Base-by-base conservation (phyloP, 768 basidiomycete genomes). In the Hypholoma fasciculare region DNA sequence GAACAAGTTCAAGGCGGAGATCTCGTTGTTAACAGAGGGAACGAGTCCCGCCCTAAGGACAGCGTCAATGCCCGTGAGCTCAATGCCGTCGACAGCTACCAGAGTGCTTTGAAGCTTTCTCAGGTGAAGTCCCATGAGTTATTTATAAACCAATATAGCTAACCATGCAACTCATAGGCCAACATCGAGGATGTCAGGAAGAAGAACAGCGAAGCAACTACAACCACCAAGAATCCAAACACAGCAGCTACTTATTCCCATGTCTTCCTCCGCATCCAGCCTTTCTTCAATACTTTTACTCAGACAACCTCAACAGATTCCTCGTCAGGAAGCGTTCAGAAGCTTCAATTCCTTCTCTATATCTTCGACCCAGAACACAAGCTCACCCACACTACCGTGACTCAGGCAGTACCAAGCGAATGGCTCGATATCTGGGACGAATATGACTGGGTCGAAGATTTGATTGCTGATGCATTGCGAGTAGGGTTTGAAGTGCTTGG, bases 401-500 rank as follows among this genome's bases (percentile, higher is more conserved):
- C 93, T 5, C 97, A 98, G 70, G 80, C 85, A 5, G 79, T 96
- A 19, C 94, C 96, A 0, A 78, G 76, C n/a, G 76, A 81, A 50
- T 99, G 97, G 97, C 71, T 98, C 55, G 85, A 86, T 4, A 76
- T 94, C 44, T 96, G 94, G 88, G 96, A 97, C 67, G 81, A 88
- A 62, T 90, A 94, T 69, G 89, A 92, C 44, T 96, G 97, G 97
- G 95, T 98, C 12, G 97, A 99, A 72, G 96, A 99, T 67, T 71
- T 90, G 39, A 83, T 98, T 60, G 96, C 95, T 4, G 96, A 98
- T 66, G 83, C 86, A 0, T 74, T 99, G 57, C 78, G 92, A 56
- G 78, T 93, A 13, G 92, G 89, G 7, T 85, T 96, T 27, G 96
- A 98, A 74, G 85, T 95, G 16, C 76, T 98, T 59, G 94, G 94